These are phyloP conservation scores for Linum trigynum DNA, from an alignment of 345 rosid genomes.

Conservation along the genomic window DNA sequence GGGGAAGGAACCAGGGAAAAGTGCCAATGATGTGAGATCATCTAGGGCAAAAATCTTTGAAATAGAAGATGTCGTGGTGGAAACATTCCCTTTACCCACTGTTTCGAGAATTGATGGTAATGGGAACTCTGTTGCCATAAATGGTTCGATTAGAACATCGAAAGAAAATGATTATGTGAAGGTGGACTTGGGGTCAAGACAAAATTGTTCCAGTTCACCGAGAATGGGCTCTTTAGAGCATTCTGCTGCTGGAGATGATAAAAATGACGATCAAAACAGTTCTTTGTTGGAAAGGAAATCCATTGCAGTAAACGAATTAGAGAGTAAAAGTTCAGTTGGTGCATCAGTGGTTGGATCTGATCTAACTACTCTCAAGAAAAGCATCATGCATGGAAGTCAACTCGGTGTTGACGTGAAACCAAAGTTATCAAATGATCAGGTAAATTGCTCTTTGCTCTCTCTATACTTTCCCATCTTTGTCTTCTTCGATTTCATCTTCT, in stretches of 20 bases:
- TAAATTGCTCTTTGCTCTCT: neutral
- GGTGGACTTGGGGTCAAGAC: conserved; percentile 13
- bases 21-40: neutral
- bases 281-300: conserved; percentile 12
- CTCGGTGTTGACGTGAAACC: conserved; percentile 15
- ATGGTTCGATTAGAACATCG: conserved; percentile 11
- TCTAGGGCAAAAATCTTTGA: conserved; percentile 15
- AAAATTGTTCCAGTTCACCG: conserved; percentile 9
- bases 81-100: conserved; percentile 48
- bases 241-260: conserved; percentile 17
- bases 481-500: neutral
- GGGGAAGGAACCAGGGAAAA: neutral
- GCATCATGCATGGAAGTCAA: conserved; percentile 8
- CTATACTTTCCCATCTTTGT: neutral
- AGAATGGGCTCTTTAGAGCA: conserved; percentile 10
- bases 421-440: conserved; percentile 15
- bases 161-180: conserved; percentile 20
- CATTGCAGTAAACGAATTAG: conserved; percentile 11
- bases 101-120: conserved; percentile 16
- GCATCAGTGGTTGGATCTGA: conserved; percentile 20
- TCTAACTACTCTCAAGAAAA: conserved; percentile 11
- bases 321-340: conserved; percentile 11
- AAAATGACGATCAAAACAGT: conserved; percentile 11
- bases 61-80: conserved; percentile 32
- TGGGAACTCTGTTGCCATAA: conserved; percentile 16